Evolutionary conservation across 148 eudicot genomes (phyloP), one percentile per base, ranked within the genome.

Genomic region (Mesembryanthemum crystallinum): DNA sequence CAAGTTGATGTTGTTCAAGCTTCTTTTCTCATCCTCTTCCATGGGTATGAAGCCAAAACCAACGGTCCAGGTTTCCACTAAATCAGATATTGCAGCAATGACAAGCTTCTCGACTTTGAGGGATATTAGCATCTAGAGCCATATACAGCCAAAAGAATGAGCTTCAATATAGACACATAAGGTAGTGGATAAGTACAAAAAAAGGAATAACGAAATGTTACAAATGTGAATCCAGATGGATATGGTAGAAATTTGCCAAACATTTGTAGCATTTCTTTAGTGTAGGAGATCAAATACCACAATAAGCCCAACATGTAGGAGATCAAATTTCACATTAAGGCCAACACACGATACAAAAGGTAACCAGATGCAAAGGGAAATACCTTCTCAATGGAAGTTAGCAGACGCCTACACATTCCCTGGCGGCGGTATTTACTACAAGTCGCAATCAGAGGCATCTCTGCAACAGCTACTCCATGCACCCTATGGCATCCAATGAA

Each of bases 391-490:
- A 95, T 83, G 20, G 87, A 78, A 88, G 75, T 85, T 72, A 95
- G 74, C 33, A 95, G 84, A 30, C 89, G 91, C 54, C 96, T 86
- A 69, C 98, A 95, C 98, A 95, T 87, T 76, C 97, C 98, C 80
- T 88, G 91, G 72, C 98, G 98, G 32, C 98, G 87, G 58, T 82
- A 85, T 80, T 85, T 89, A 79, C 98, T 87, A 74, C 98, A 92
- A 75, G 98, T 95, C 79, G 97, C 98, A 63, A 95, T 85, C 35
- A 95, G 94, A 67, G 98, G 98, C 96, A 95, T 80, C 80, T 95
- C 98, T 32, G 98, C 98, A 73, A 92, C 88, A 69, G 86, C 79
- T 25, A 78, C 92, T 66, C 98, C 98, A 82, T 95, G 98, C 82
- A 95, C 88, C 85, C 98, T 94, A 88, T 73, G 66, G 62, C 69